These are phyloP conservation scores for Scedosporium aurantiacum DNA, from an alignment of 2,329 filamentous ascomycete species.

Conservation along the genomic window DNA sequence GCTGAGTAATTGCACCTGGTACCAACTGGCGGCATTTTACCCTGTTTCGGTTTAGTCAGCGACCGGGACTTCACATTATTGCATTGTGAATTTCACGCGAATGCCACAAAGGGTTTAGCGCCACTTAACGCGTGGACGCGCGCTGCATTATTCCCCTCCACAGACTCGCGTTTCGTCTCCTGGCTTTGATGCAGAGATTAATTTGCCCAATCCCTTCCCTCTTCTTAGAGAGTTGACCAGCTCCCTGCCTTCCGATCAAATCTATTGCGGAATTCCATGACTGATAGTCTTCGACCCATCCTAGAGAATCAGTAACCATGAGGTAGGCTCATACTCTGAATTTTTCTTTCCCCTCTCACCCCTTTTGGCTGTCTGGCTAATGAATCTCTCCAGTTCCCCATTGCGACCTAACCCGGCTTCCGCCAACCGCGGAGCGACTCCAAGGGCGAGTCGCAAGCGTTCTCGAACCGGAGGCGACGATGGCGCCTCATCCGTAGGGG, in stretches of 20 bases:
- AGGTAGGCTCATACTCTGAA: constrained; percentile 5
- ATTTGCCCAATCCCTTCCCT: constrained; percentile 3
- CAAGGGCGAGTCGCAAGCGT: constrained; percentile 42
- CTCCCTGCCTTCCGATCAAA: constrained; percentile 7
- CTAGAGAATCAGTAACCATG: background rate
- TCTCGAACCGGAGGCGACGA: constrained; percentile 41
- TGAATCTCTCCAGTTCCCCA: constrained; percentile 53
- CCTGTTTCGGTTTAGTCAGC: background rate
- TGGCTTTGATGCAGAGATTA: constrained; percentile 4
- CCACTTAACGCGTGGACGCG: constrained; percentile 32
- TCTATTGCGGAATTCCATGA: constrained; percentile 8
- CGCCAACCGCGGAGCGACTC: constrained; percentile 61
- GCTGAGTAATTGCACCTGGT: background rate
- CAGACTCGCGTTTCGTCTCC: constrained; percentile 8
- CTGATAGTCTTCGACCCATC: constrained; percentile 6
- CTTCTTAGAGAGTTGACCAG: background rate
- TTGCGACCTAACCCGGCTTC: constrained; percentile 70
- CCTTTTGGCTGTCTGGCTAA: constrained; percentile 3
- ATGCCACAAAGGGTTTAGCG: constrained; percentile 19
- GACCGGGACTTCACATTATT: too few relatives aligned
- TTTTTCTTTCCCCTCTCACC: constrained; percentile 4
- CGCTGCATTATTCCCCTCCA: constrained; percentile 7
- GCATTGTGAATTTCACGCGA: constrained; percentile 12
- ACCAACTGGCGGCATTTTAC: background rate
- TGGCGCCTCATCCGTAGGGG: constrained; percentile 36